Evolutionary conservation across 441 rosid genomes (phyloP), one percentile per base, ranked within the genome.

Genomic region (Syzygium syzygioides): DNA sequence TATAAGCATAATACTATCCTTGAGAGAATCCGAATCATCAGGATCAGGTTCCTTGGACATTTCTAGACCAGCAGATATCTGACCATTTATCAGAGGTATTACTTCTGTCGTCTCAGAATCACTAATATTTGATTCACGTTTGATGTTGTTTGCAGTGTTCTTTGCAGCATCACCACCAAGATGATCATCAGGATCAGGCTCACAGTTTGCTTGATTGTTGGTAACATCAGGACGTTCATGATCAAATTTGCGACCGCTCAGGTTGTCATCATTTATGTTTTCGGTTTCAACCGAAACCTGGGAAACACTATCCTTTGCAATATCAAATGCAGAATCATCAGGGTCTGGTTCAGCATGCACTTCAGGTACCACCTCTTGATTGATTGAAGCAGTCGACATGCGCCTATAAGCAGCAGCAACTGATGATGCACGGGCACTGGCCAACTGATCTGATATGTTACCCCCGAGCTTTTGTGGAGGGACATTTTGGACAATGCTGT

Each of bases 331-430:
- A 45, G 95, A 91, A 91, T 94, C 96, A 94, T 96, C 96, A 45
- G 93, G 94, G 86, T 95, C 96, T 87, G 97, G 95, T 91, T 96
- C 98, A 87, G 92, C 93, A 20, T 89, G 90, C n/a, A 71, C 91
- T 92, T 93, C 93, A 80, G 94, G 91, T 90, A 45, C 90, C 83
- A 87, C 91, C 26, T 48, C 90, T 90, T 19, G 55, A 85, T 85
- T 86, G 48, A 57, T 89, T 88, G 92, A 90, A 76, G 91, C 87
- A 68, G 89, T 87, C 85, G 90, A 94, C 85, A 94, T 89, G 89
- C 98, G 98, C 83, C 83, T 93, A 93, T 92, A 96, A 85, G 99
- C 99, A 94, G 99, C 99, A 91, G 94, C 93, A 88, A 95, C 98
- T 26, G 99, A 96, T 80, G 98, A 92, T 62, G 91, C 95, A 76